Evolutionary conservation across 1,284 basidiomycete species (phyloP), one percentile per base, ranked within the genome.

Genomic region (Pholiota adiposa): DNA sequence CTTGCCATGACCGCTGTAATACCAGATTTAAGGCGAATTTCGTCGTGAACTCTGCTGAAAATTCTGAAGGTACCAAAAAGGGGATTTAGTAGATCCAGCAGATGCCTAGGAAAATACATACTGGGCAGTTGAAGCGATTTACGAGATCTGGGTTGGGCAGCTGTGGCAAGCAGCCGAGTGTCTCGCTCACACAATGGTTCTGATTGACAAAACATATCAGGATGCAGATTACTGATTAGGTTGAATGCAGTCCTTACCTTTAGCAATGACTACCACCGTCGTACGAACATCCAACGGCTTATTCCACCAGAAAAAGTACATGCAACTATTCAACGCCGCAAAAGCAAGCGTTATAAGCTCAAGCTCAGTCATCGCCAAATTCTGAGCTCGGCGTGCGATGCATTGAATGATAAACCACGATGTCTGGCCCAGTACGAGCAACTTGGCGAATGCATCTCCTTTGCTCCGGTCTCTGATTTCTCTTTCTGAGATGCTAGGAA

Each of bases 391-490:
- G 27, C 74, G 69, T 2, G 67, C 65, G n/a, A 73, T 48, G 56
- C 65, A 69, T 51, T 75, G 70, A 14, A 67, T 21, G 19, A 72
- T 59, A 51, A 75, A 74, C 69, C 70, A 73, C 0, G 60, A 53
- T 0, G 70, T 73, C 49, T 75, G 74, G 1, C 70, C 18, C 5
- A 76, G n/a, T 3, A 70, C 71, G 4, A 77, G 33, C 3, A 44
- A 41, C 52, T 77, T 79, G 0, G 74, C 61, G 18, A 78, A 25
- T 6, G 60, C 40, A 51, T 77, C 75, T 6, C 69, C 70, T 65
- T 78, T 77, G 62, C 75, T 74, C 41, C 63, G 69, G 60, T 77
- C 76, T 8, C 62, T 34, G 33, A 79, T 73, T 16, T 74, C 71
- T 18, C 65, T 63, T 41, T 67, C 63, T 0, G 71, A 60, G 11